These are phyloP conservation scores for Ceratobasidium sp. DNA, from an alignment of 1,284 basidiomycete species.

Conservation along the genomic window DNA sequence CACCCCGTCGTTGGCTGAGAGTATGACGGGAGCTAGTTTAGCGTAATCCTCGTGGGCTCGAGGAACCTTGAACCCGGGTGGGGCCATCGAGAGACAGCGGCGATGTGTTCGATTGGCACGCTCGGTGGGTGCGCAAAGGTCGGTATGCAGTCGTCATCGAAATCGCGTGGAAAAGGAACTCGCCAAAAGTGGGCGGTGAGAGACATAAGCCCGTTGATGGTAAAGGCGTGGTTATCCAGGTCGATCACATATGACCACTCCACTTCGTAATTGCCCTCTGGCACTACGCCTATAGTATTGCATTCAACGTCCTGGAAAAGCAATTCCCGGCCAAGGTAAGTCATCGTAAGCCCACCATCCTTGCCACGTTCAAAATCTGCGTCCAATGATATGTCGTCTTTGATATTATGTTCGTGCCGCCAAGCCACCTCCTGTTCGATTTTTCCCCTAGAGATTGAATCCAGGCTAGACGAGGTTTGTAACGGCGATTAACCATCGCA, in stretches of 20 bases:
- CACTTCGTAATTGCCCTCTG: not conserved
- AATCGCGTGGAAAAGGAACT: not conserved
- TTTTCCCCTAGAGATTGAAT: not conserved
- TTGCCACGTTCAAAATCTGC: no score
- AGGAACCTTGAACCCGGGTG: not conserved
- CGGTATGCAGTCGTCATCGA: not conserved
- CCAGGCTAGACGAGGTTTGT: not conserved
- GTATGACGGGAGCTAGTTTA: not conserved
- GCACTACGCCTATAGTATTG: not conserved
- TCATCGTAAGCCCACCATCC: no score
- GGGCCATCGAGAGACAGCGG: not conserved
- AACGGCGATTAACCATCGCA: not conserved
- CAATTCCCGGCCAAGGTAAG: not conserved
- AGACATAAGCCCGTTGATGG: conserved; percentile 11
- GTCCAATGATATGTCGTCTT: not conserved
- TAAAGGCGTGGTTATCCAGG: conserved; percentile 28
- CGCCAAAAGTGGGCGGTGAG: not conserved
- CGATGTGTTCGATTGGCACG: not conserved
- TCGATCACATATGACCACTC: conserved; percentile 34
- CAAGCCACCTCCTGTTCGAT: not conserved
- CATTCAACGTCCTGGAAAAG: not conserved
- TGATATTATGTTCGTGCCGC: not conserved
- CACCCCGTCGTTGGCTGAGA: not conserved
- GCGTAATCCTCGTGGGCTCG: not conserved
- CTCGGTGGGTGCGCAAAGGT: not conserved